Evolutionary conservation across 225 moss, liverwort and hornwort species (phyloP).

Genomic region (Bryoerythrophyllum caledonicum): DNA sequence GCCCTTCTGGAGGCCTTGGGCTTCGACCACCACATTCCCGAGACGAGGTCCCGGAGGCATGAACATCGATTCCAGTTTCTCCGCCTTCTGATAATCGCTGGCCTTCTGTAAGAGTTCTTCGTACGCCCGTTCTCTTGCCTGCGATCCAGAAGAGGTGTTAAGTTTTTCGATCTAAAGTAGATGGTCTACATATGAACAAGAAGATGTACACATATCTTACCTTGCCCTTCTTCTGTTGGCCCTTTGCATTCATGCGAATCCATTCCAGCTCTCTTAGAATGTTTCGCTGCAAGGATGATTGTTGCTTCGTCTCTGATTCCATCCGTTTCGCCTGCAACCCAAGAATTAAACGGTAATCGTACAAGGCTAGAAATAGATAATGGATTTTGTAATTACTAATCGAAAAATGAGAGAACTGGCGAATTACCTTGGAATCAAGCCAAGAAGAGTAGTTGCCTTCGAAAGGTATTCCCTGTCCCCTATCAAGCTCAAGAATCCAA

Average conservation of each 20-base stretch:
- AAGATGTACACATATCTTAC: conserved; percentile 23
- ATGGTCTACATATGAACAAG: conserved; percentile 6
- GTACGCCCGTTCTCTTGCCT: conserved; percentile 93
- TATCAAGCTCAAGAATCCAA: conserved; percentile 95
- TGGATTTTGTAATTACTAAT: not conserved
- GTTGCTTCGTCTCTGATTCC: conserved; percentile 82
- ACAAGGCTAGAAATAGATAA: conserved; percentile 9
- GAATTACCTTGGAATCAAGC: conserved; percentile 84
- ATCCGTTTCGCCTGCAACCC: conserved; percentile 67
- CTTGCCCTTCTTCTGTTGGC: conserved; percentile 99
- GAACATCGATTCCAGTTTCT: conserved; percentile 91
- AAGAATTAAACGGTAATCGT: not conserved
- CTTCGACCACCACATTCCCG: conserved; percentile 94
- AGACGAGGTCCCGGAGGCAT: conserved; percentile 96
- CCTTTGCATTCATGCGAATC: conserved; percentile 94
- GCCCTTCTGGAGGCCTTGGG: conserved; percentile 83
- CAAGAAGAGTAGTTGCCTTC: conserved; percentile 97
- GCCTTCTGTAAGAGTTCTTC: conserved; percentile 85
- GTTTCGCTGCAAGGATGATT: conserved; percentile 83
- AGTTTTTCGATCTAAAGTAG: not conserved
- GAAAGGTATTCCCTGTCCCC: conserved; percentile 94
- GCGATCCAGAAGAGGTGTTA: conserved; percentile 19
- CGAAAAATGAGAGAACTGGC: not conserved
- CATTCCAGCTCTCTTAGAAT: conserved; percentile 91
- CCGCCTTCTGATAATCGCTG: conserved; percentile 85